Percentiles rank a stretch among this genome's conserved stretches.
phyloP scores from a whole-genome alignment of 2,329 filamentous ascomycete species.

The Trichophyton schoenleinii region DNA sequence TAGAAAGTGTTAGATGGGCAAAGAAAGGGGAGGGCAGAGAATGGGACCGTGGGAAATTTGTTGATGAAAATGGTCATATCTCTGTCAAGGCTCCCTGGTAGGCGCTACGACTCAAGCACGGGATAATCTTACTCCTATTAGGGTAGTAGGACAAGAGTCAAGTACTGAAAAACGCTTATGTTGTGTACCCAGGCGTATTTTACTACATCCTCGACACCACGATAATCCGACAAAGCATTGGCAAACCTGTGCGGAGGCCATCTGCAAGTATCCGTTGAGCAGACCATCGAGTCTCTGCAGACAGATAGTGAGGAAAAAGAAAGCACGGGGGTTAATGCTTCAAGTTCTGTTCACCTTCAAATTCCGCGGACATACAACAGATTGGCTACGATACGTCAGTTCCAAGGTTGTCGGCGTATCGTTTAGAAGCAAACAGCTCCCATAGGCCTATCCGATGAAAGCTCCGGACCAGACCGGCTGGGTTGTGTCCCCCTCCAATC shows the following conservation, averaged over 20 bases:
- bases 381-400: not conserved
- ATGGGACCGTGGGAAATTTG: slow-evolving; percentile 54
- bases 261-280: not conserved
- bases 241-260: not conserved
- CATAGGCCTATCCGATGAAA: not conserved
- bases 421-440: not conserved
- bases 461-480: not conserved
- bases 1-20: slow-evolving; percentile 61
- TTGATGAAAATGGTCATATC: slow-evolving; percentile 44
- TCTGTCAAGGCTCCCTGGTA: slow-evolving; percentile 40
- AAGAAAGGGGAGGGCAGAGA: slow-evolving; percentile 55
- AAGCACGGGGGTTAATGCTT: not conserved
- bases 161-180: not conserved
- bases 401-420: not conserved
- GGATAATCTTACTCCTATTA: not conserved
- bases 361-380: not conserved
- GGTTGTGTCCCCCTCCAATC: not conserved
- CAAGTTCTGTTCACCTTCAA: not conserved
- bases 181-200: not conserved
- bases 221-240: not conserved
- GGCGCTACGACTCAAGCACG: not conserved
- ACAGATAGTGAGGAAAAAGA: not conserved
- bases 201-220: not conserved
- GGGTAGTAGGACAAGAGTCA: not conserved
- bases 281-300: not conserved